Evolutionary conservation across 116 monocot species (phyloP).

Genomic region (Phalaenopsis hybrid): DNA sequence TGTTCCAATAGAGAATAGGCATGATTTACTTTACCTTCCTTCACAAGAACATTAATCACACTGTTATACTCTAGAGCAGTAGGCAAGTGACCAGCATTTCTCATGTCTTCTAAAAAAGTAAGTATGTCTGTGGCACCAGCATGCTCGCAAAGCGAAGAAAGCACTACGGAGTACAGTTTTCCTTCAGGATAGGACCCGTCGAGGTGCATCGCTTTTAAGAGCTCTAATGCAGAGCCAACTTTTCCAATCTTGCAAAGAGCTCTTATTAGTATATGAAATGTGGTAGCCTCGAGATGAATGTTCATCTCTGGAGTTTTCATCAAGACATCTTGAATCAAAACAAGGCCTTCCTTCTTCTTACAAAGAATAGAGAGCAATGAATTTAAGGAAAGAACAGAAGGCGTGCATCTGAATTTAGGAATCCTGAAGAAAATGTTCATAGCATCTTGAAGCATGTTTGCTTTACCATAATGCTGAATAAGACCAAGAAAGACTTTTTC

Average conservation of each 20-base stretch:
- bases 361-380: constrained; percentile 46
- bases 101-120: constrained; percentile 43
- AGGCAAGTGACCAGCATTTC: constrained; percentile 29
- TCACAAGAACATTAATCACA: constrained; percentile 47
- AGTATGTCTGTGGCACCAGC: constrained; percentile 18
- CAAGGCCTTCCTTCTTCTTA: constrained; percentile 41
- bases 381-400: constrained; percentile 46
- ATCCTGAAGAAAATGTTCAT: constrained; percentile 50
- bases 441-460: constrained; percentile 46
- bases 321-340: constrained; percentile 49
- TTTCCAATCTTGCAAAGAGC: constrained; percentile 51
- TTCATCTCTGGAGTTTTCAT: constrained; percentile 32
- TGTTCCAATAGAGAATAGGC: constrained; percentile 39
- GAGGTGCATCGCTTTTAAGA: constrained; percentile 43
- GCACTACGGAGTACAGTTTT: constrained; percentile 46
- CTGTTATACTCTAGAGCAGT: constrained; percentile 28
- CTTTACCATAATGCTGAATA: constrained; percentile 32
- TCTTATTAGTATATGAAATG: constrained; percentile 46
- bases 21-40: constrained; percentile 39
- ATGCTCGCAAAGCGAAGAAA: constrained; percentile 36
- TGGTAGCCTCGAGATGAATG: constrained; percentile 46
- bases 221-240: constrained; percentile 35
- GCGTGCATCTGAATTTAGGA: constrained; percentile 48
- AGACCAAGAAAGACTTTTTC: constrained; percentile 43
- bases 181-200: constrained; percentile 34